Evolutionary conservation across 306 rosid genomes (phyloP), one percentile per base, ranked within the genome.

Genomic region (Castanea sativa): DNA sequence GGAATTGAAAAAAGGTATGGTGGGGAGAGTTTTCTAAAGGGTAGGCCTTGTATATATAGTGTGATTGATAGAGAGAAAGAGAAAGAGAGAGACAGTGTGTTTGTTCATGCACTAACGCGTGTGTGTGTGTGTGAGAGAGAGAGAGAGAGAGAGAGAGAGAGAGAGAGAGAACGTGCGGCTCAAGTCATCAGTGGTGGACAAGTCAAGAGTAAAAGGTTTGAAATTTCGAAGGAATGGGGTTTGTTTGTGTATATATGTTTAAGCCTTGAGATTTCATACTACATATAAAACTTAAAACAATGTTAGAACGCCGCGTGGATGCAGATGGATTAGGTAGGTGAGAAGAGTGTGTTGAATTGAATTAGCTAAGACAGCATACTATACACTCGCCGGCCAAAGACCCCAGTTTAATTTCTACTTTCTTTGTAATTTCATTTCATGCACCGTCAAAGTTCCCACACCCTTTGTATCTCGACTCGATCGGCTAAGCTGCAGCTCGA

Each of bases 261-360:
- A 1, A 9, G 69, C 69, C 4, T 12, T 13, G 68, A 61, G 38
- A 5, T 61, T 61, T 61, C 76, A 23, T 23, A 58, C 16, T 0
- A 30, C 3, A 11, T 41, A 8, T 0, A 41, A 8, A 41, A 41
- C 45, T 41, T 7, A 9, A 57, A 53, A 19, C 75, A 29, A 19
- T 21, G 77, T 61, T n/a, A 16, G 65, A 61, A 29, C 41, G 89
- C 83, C 85, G 83, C 78, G 85, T 77, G 89, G 85, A 63, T 63
- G 49, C 14, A 2, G 3, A 49, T 41, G 45, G 45, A 41, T 61
- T 12, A 69, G 79, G 74, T 86, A 33, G 87, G 88, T 74, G 73
- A 70, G 71, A 19, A 70, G 71, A 19, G 43, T 73, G 13, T 60
- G 9, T 13, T 12, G 53, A 58, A 23, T 78, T 75, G 53, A 58